phyloP scores from a whole-genome alignment of 192 early-diverging fungal species.

The Blastocladiella britannica region DNA sequence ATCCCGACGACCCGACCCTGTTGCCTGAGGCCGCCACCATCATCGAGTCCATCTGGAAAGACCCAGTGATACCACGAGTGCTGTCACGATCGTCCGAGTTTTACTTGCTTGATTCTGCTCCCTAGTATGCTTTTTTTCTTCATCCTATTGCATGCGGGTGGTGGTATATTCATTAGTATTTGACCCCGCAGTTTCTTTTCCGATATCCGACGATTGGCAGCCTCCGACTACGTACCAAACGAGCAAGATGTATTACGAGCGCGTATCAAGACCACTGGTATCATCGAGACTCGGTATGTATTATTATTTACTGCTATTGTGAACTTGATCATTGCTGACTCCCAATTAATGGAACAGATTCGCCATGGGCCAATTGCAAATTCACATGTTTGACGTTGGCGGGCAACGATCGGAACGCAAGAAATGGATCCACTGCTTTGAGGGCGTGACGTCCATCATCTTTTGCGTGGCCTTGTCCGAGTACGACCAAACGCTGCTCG shows the following conservation, averaged over 20 bases:
- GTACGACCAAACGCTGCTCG: conserved; percentile 24
- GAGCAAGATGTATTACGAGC: conserved; percentile 40
- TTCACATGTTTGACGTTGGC: conserved; percentile 29
- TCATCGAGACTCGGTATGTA: conserved; percentile 25
- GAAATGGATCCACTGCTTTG: conserved; percentile 32
- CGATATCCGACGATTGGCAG: not conserved
- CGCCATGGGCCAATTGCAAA: conserved; percentile 10
- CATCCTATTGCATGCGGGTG: no score
- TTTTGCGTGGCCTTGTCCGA: conserved; percentile 25
- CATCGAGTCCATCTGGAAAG: conserved; percentile 12
- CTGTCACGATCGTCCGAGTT: conserved; percentile 18
- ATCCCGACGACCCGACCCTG: not conserved
- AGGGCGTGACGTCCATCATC: conserved; percentile 26
- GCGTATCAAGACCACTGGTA: conserved; percentile 39
- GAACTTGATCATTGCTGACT: no score
- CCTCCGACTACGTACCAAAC: conserved; percentile 24
- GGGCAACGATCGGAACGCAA: conserved; percentile 24
- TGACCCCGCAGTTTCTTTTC: conserved; percentile 4
- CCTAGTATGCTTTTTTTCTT: conserved; percentile 18
- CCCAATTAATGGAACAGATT: no score
- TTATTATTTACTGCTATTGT: no score
- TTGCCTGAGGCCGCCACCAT: conserved; percentile 4
- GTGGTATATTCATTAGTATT: no score
- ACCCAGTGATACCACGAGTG: conserved; percentile 6
- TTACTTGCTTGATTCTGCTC: conserved; percentile 21